phyloP scores from a whole-genome alignment of 306 rosid species.

The Quercus suber region DNA sequence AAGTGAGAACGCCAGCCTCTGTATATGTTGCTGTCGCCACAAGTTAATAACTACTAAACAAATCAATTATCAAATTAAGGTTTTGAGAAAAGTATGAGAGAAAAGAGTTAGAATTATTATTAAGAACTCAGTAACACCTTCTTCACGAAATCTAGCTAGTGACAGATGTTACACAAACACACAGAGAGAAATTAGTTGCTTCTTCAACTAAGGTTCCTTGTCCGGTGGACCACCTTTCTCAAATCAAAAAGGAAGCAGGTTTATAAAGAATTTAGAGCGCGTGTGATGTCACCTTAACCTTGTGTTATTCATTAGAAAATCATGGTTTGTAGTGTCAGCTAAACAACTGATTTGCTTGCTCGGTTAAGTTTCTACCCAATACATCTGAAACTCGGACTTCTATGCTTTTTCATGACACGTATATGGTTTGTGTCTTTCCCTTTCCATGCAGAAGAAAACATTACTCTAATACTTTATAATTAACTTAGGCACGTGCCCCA shows the following conservation, averaged over 20 bases:
- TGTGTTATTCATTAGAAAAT: slow-evolving; percentile 24
- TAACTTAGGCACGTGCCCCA: not conserved
- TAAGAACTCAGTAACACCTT: not conserved
- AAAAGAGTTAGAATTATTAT: not conserved
- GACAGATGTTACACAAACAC: not conserved
- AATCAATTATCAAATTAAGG: slow-evolving; percentile 3
- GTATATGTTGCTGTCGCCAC: slow-evolving; percentile 32
- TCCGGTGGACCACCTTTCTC: slow-evolving; percentile 50
- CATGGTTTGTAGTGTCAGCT: slow-evolving; percentile 41
- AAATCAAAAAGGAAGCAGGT: slow-evolving; percentile 24
- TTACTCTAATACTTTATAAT: not conserved
- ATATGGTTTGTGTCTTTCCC: slow-evolving; percentile 12
- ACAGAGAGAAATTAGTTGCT: slow-evolving; percentile 34
- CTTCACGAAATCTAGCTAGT: slow-evolving; percentile 7
- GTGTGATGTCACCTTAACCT: slow-evolving; percentile 44
- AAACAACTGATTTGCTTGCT: slow-evolving; percentile 75
- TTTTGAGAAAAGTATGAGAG: not conserved
- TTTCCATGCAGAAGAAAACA: slow-evolving; percentile 17
- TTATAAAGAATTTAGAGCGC: slow-evolving; percentile 23
- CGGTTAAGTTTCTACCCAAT: slow-evolving; percentile 70
- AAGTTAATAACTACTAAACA: slow-evolving; percentile 16
- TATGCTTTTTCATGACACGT: slow-evolving; percentile 39
- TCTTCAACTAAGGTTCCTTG: slow-evolving; percentile 51
- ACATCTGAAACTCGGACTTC: slow-evolving; percentile 71
- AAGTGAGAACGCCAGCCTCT: not conserved